Percentiles rank a stretch among this genome's conserved stretches.
phyloP scores from a whole-genome alignment of 371 early-diverging fungal genomes.

The Cokeromyces recurvatus region DNA sequence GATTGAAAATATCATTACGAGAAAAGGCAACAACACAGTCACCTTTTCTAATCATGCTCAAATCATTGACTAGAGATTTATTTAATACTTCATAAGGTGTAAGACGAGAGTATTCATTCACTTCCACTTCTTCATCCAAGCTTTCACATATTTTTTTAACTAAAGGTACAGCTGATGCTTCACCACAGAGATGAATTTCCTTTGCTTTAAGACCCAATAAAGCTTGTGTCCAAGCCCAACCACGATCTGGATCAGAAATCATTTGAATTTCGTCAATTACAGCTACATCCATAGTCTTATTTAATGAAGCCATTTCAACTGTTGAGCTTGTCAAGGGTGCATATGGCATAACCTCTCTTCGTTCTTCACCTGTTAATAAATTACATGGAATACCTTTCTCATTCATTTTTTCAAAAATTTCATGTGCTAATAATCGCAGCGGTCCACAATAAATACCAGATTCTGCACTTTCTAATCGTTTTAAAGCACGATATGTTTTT shows the following conservation, averaged over 20 bases:
- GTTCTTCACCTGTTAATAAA: slow-evolving; percentile 91
- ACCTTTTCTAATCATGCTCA: slow-evolving; percentile 64
- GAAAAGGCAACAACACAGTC: slow-evolving; percentile 92
- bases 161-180: slow-evolving; percentile 79
- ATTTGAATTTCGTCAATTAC: slow-evolving; percentile 97
- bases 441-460: slow-evolving; percentile 91
- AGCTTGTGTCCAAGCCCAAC: slow-evolving; percentile 97
- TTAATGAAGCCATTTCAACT: slow-evolving; percentile 84
- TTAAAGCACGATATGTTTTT: slow-evolving; percentile 88
- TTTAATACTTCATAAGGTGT: slow-evolving; percentile 59
- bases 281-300: slow-evolving; percentile 70
- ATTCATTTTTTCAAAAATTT: slow-evolving; percentile 87
- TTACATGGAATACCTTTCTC: slow-evolving; percentile 69
- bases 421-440: slow-evolving; percentile 88
- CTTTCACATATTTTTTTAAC: slow-evolving; percentile 68
- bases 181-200: slow-evolving; percentile 94
- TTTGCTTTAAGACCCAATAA: slow-evolving; percentile 76
- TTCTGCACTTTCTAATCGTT: slow-evolving; percentile 60
- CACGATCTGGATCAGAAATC: slow-evolving; percentile 82
- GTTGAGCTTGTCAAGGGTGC: slow-evolving; percentile 70
- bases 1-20: slow-evolving; percentile 69
- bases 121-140: slow-evolving; percentile 76
- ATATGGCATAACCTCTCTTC: slow-evolving; percentile 46
- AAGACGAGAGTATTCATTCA: slow-evolving; percentile 77
- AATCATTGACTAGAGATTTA: slow-evolving; percentile 49